A percentile compares a stretch with the other conserved stretches of the same genome.
phyloP scores from a whole-genome alignment of 495 filamentous ascomycete species.

The Pyrenopolyporus hunteri region DNA sequence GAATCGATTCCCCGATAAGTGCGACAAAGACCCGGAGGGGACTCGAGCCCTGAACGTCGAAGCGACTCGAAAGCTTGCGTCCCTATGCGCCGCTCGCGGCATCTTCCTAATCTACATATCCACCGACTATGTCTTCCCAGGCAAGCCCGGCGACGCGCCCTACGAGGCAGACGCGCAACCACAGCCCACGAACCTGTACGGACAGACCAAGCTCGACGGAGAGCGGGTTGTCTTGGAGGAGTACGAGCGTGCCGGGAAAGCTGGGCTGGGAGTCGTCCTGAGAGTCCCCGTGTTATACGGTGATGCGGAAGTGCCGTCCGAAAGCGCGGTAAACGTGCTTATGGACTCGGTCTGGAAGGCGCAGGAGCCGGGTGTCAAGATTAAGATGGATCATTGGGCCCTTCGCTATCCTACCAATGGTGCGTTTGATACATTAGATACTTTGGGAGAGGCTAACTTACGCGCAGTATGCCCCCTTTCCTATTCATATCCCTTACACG shows the following conservation, averaged over 20 bases:
- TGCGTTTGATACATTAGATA: slow-evolving; percentile 5
- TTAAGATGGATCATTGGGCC: slow-evolving; percentile 91
- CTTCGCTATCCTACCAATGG: slow-evolving; percentile 78
- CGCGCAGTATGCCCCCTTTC: slow-evolving; percentile 13
- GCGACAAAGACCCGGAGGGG: slow-evolving; percentile 76
- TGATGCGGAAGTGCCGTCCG: slow-evolving; percentile 61
- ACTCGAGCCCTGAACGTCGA: slow-evolving; percentile 78
- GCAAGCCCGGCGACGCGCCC: slow-evolving; percentile 80
- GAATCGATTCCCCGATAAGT: slow-evolving; percentile 88
- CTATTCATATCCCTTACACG: not conserved
- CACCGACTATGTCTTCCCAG: slow-evolving; percentile 93
- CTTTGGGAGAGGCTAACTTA: slow-evolving; percentile 8
- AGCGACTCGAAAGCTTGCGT: slow-evolving; percentile 70
- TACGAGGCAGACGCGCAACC: slow-evolving; percentile 71
- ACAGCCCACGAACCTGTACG: slow-evolving; percentile 83
- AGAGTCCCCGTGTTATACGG: slow-evolving; percentile 92
- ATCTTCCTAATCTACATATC: slow-evolving; percentile 89
- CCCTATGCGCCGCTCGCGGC: slow-evolving; percentile 63
- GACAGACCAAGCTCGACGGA: slow-evolving; percentile 84
- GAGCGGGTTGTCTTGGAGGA: slow-evolving; percentile 73
- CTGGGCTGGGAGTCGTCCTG: slow-evolving; percentile 70
- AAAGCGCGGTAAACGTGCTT: slow-evolving; percentile 85
- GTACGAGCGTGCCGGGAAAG: slow-evolving; percentile 55
- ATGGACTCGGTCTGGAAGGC: slow-evolving; percentile 75
- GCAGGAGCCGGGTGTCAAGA: slow-evolving; percentile 60